These are phyloP conservation scores for Cinnamomum chago DNA, from an alignment of 164 flowering plant genomes.

Conservation along the genomic window DNA sequence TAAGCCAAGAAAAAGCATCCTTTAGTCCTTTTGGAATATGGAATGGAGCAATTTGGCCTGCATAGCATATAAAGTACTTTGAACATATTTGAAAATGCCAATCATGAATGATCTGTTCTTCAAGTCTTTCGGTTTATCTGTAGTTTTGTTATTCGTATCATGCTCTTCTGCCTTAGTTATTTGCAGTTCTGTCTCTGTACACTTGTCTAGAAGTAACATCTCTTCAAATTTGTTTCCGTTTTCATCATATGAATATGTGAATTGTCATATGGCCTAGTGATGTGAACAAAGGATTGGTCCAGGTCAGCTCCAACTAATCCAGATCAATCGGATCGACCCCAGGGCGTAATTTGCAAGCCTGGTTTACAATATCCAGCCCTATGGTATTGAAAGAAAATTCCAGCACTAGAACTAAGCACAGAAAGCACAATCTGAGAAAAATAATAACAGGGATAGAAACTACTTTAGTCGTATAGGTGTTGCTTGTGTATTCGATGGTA, in stretches of 20 bases:
- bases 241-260: neutral
- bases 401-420: too few relatives aligned
- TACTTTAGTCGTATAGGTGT: too few relatives aligned
- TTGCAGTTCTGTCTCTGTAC: neutral
- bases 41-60: constrained; percentile 5
- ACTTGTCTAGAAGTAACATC: neutral
- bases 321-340: too few relatives aligned
- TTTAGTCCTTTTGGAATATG: neutral
- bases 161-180: neutral
- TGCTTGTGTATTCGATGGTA: too few relatives aligned
- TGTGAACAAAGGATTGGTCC: too few relatives aligned
- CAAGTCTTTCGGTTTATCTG: neutral
- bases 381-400: too few relatives aligned
- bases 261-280: neutral
- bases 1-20: neutral
- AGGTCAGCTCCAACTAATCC: too few relatives aligned
- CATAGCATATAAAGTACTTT: neutral
- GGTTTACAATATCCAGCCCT: too few relatives aligned
- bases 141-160: neutral
- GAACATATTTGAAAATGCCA: constrained; percentile 3
- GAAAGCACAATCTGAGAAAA: too few relatives aligned
- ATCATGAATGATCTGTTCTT: constrained; percentile 3
- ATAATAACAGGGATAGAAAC: too few relatives aligned
- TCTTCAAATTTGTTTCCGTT: neutral
- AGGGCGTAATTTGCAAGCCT: too few relatives aligned